Evolutionary conservation across 1,284 basidiomycete species (phyloP), one percentile per base, ranked within the genome.

Genomic region (Pyrrhoderma lamaoense): DNA sequence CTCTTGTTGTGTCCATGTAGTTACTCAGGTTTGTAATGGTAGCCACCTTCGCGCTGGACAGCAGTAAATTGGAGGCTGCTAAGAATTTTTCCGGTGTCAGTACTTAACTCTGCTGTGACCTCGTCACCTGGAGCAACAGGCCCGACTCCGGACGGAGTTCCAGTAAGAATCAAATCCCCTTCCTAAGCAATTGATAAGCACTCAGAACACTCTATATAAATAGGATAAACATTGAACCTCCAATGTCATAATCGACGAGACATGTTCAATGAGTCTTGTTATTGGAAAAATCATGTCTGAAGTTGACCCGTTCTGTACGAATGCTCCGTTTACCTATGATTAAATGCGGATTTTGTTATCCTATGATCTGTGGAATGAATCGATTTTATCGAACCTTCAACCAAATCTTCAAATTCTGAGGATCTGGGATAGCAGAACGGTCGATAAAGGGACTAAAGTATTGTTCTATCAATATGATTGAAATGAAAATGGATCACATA

Each of bases 231-330:
- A 2, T 21, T 82, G 60, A 39, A 85, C 90, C 75, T 97, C 93
- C 16, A 98, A 76, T 0, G 84, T 85, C 93, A 98, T 98, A 67
- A 99, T 96, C 14, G 88, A 87, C 2, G 93, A 94, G 44, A 96
- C 79, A 62, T 96, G 93, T 59, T 89, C 80, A 59, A 99, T 88
- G 49, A 99, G 76, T n/a, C 80, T 74, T 1, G 94, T 92, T 42
- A 99, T 91, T 42, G 76, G 75, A 73, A 95, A 95, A 57, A 98
- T 89, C 95, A 99, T 97, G 65, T 95, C 87, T 22, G 71, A 67
- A 1, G 94, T 94, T 34, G 76, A 80, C 3, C 93, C 95, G 54
- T 88, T 75, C 66, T 99, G 95, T 67, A 89, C 93, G 54, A 80
- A 70, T 36, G 75, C 66, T 44, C 83, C 91, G 61, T 98, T 93